phyloP scores from a whole-genome alignment of 2,329 filamentous ascomycete genomes.

The Phaeoacremonium minimum region DNA sequence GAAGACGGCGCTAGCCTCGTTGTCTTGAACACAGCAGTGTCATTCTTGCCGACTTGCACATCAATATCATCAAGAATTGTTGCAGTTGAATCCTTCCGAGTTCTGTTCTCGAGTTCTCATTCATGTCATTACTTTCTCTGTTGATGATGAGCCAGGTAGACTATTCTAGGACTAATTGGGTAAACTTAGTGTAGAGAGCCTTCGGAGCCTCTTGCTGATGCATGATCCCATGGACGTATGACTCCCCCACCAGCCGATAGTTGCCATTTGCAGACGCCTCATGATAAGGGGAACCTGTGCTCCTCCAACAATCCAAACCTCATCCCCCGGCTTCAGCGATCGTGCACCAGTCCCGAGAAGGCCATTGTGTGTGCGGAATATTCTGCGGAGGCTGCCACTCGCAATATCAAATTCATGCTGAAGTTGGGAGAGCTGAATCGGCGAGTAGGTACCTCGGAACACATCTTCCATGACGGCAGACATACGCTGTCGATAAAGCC shows the following conservation, averaged over 20 bases:
- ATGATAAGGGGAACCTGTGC: conserved; percentile 3
- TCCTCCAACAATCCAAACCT: conserved; percentile 7
- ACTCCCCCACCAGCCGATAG: conserved; percentile 4
- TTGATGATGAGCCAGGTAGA: no score
- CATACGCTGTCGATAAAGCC: conserved; percentile 3
- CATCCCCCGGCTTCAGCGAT: conserved; percentile 3
- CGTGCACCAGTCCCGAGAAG: conserved; percentile 6
- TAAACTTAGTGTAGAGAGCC: no score
- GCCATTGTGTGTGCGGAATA: conserved; percentile 4
- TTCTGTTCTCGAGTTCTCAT: no score
- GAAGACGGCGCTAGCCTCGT: no score
- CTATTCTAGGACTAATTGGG: no score
- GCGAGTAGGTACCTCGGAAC: conserved; percentile 5
- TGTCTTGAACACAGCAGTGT: no score
- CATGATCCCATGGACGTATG: conserved; percentile 8
- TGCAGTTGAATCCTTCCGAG: no score
- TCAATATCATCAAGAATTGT: no score
- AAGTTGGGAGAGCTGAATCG: conserved; percentile 7
- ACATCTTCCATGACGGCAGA: conserved; percentile 3
- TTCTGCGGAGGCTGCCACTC: conserved; percentile 3
- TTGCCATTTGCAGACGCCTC: neutral
- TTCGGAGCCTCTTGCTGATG: no score
- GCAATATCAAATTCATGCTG: conserved; percentile 9
- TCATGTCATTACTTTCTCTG: no score
- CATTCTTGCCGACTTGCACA: no score